Evolutionary conservation across 2,329 filamentous ascomycete genomes (phyloP).

Genomic region (Exophiala spinifera): DNA sequence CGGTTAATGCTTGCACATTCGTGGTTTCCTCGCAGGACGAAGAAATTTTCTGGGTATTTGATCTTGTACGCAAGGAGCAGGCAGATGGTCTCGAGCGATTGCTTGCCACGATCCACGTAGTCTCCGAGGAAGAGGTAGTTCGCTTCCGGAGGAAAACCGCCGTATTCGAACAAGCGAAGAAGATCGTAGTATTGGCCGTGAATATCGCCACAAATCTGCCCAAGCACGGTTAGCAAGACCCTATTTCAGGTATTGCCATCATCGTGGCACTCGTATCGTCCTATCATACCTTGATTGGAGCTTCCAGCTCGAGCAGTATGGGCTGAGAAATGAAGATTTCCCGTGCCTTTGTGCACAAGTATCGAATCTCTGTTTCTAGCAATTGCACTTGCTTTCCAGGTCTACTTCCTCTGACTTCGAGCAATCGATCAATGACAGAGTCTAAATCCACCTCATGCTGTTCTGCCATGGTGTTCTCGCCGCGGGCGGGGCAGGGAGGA

Average conservation of each 20-base stretch:
- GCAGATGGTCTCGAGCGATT: conserved; percentile 98
- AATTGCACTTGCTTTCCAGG: conserved; percentile 98
- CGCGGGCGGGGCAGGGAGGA: conserved; percentile 22
- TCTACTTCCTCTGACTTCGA: conserved; percentile 95
- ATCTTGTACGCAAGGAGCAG: conserved; percentile 97
- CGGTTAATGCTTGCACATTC: conserved; percentile 98
- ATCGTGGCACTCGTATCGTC: not conserved
- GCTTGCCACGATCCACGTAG: conserved; percentile 98
- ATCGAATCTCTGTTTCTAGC: conserved; percentile 92
- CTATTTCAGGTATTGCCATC: not conserved
- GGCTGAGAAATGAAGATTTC: conserved; percentile 99
- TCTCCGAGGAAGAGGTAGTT: conserved; percentile 99
- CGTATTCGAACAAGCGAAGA: conserved; percentile 94
- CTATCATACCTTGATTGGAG: conserved; percentile 92
- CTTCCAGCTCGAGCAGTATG: conserved; percentile 94
- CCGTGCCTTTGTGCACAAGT: conserved; percentile 94
- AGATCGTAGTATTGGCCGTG: conserved; percentile 99
- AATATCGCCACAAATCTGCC: conserved; percentile 96
- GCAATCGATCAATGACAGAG: conserved; percentile 96
- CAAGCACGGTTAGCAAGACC: conserved; percentile 3
- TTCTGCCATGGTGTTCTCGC: conserved; percentile 62
- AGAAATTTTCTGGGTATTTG: conserved; percentile 99
- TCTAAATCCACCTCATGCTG: conserved; percentile 93
- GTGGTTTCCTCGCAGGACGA: conserved; percentile 96
- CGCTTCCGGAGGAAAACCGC: conserved; percentile 94